Conservation (phyloP, 331 rosid species). For the Arachis monticola region DNA sequence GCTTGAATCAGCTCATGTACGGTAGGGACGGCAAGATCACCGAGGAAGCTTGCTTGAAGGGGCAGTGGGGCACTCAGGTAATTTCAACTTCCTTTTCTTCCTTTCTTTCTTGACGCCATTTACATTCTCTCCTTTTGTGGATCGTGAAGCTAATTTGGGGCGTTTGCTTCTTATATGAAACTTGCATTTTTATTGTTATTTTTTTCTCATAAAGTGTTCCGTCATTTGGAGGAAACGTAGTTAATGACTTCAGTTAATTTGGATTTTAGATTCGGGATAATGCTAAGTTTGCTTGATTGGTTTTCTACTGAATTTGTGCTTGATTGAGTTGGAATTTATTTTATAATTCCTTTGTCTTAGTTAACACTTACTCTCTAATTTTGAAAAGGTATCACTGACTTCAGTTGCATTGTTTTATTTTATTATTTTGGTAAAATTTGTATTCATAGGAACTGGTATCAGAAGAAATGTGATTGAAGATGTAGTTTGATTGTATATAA, state of each 20-base stretch:
- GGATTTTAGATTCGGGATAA: neutral
- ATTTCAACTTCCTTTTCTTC: neutral
- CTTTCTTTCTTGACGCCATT: neutral
- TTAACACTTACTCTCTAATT: too few relatives aligned
- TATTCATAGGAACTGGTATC: too few relatives aligned
- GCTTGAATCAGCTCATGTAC: constrained; percentile 64
- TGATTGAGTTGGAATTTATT: neutral
- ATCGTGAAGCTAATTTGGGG: neutral
- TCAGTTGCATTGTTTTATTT: too few relatives aligned
- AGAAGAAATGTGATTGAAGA: too few relatives aligned
- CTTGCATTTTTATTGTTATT: too few relatives aligned
- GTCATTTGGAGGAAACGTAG: neutral
- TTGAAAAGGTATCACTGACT: too few relatives aligned
- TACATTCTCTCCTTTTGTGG: neutral
- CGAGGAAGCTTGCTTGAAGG: constrained; percentile 67
- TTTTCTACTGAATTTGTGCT: neutral
- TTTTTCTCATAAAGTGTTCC: neutral
- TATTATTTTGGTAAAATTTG: too few relatives aligned
- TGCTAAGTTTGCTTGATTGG: neutral
- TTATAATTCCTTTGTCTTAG: too few relatives aligned
- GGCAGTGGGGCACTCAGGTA: constrained; percentile 99
- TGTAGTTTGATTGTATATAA: too few relatives aligned
- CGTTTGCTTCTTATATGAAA: neutral
- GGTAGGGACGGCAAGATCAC: constrained; percentile 77
- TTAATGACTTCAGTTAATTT: neutral